Base-by-base conservation (phyloP, 768 basidiomycete genomes). In the Pleurotus eryngii region DNA sequence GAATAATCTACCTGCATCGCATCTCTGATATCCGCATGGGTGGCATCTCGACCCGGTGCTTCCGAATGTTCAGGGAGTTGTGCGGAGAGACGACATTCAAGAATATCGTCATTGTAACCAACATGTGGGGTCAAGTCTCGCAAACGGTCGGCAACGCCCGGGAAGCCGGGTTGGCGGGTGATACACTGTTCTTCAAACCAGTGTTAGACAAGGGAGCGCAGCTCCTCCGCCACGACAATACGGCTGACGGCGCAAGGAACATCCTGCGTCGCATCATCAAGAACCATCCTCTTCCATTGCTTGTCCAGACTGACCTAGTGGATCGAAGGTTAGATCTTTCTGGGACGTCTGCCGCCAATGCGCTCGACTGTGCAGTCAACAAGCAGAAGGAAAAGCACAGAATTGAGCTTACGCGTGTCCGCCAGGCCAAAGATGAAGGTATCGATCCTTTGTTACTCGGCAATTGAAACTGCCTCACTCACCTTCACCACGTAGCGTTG, bases 131-230 rank as follows among this genome's bases (percentile, higher is more conserved):
- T 5, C 67, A 69, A 55, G 76, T 75, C 53, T 64, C 67, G 60
- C 65, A 61, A 53, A 68, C 49, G 14, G 18, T 57, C 18, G 77
- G 74, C 1, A 62, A 71, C 57, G 68, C 67, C 3, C 72, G 83
- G 22, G 82, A 85, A 61, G 56, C 54, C 1, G 81, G 83, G 61
- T 75, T 85, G 5, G 61, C 59, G 3, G 61, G 60, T 9, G 68
- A 70, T 42, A 69, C 70, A 57, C 71, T 73, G 35, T 84, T 83
- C 66, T 85, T 83, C 70, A 80, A 81, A 57, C 72, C 76, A 5
- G 81, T 75, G 2, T 67, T 84, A 7, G 76, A 79, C 24, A 79
- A 78, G 63, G 79, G 81, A 18, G 81, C 81, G 0, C 63, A 65
- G 7, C 59, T 84, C 7, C 61, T 72, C 17, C 79, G 81, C 17